phyloP scores from a whole-genome alignment of 805 yeast species.

The Ogataea pilisensis region DNA sequence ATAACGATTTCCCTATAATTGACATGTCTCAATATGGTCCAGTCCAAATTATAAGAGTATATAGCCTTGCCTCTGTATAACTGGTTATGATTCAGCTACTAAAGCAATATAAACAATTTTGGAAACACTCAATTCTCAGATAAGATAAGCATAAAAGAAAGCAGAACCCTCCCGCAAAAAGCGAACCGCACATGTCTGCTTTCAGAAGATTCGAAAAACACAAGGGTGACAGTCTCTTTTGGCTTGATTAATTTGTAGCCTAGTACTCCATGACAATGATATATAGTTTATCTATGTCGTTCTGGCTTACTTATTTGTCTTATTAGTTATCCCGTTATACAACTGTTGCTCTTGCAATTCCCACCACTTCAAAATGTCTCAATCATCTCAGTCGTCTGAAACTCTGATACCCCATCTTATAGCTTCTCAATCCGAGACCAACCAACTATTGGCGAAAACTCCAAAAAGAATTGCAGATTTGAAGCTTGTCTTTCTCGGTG shows the following conservation, averaged over 20 bases:
- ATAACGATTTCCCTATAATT: not conserved
- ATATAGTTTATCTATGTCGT: too few relatives aligned
- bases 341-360: too few relatives aligned
- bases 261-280: too few relatives aligned
- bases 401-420: conserved; percentile 18
- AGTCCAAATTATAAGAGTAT: not conserved
- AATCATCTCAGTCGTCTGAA: conserved; percentile 3
- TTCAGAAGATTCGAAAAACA: too few relatives aligned
- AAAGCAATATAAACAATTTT: not conserved
- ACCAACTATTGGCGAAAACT: conserved; percentile 5
- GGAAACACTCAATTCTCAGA: not conserved
- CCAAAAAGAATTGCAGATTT: conserved; percentile 31
- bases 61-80: not conserved
- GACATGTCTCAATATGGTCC: not conserved
- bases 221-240: too few relatives aligned
- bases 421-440: conserved; percentile 1
- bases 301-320: too few relatives aligned
- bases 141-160: conserved; percentile 2
- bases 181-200: not conserved
- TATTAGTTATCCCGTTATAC: too few relatives aligned
- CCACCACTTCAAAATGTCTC: not conserved
- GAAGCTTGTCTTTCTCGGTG: conserved; percentile 40
- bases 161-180: too few relatives aligned
- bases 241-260: too few relatives aligned
- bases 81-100: too few relatives aligned